phyloP scores from a whole-genome alignment of 2,329 filamentous ascomycete genomes.

The Penicillium sp. region DNA sequence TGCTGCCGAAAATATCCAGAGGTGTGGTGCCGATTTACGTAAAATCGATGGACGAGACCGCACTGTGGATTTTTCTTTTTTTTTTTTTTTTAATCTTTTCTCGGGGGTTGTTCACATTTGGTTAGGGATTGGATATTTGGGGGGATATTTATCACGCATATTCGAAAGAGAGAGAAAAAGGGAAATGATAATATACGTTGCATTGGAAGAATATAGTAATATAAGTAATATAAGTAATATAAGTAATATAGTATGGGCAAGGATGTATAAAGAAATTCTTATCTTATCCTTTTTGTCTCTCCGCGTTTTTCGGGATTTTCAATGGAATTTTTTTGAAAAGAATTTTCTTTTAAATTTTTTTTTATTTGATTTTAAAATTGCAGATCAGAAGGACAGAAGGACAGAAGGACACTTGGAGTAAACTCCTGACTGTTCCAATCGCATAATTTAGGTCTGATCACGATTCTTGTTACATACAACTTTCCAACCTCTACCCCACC shows the following conservation, averaged over 20 bases:
- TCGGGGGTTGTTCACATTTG: slow-evolving; percentile 5
- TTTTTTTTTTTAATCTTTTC: not conserved
- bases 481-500: slow-evolving; percentile 25
- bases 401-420: not conserved
- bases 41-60: slow-evolving; percentile 33
- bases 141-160: not conserved
- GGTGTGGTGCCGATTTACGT: slow-evolving; percentile 39
- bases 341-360: not conserved
- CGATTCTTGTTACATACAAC: slow-evolving; percentile 27
- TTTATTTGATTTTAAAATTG: not conserved
- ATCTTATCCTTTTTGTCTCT: slow-evolving; percentile 14
- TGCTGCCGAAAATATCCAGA: slow-evolving; percentile 18
- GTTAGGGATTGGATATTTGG: not conserved
- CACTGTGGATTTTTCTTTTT: slow-evolving; percentile 2
- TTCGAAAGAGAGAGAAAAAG: not conserved
- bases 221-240: no score
- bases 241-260: no score
- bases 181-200: not conserved
- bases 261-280: slow-evolving; percentile 1
- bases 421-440: slow-evolving; percentile 22
- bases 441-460: slow-evolving; percentile 25
- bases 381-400: slow-evolving; percentile 5
- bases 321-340: not conserved
- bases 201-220: no score
- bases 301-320: slow-evolving; percentile 7